Evolutionary conservation across 768 basidiomycete genomes (phyloP).

Genomic region (Phylloporus rhodoxanthus): DNA sequence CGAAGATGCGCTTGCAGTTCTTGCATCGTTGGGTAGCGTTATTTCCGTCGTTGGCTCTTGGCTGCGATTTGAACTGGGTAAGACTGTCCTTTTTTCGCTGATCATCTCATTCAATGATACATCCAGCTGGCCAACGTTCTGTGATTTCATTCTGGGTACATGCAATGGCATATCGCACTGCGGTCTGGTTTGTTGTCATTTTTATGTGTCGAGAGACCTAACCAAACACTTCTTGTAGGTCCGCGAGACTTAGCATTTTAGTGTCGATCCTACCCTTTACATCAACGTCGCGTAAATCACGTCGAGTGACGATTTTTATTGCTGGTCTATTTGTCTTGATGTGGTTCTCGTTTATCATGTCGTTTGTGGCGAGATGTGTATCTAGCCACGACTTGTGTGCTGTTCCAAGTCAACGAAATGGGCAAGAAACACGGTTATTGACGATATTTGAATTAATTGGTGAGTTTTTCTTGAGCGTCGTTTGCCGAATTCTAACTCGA

Average conservation of each 20-base stretch:
- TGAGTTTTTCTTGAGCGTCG: neutral
- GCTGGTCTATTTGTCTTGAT: constrained; percentile 8
- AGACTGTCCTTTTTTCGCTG: neutral
- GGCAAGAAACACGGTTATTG: neutral
- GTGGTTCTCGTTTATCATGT: constrained; percentile 7
- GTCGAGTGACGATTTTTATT: constrained; percentile 2
- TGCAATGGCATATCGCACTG: constrained; percentile 3
- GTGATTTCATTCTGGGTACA: constrained; percentile 8
- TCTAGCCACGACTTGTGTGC: neutral
- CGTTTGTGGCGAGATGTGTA: constrained; percentile 1
- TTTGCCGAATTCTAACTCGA: neutral
- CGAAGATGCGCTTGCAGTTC: constrained; percentile 15
- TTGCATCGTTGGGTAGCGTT: constrained; percentile 2
- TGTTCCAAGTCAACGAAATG: neutral
- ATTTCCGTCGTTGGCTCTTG: constrained; percentile 7
- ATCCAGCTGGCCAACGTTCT: constrained; percentile 4
- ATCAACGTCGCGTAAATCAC: constrained; percentile 5
- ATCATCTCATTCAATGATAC: neutral
- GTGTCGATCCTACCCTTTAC: constrained; percentile 10
- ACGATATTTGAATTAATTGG: constrained; percentile 15
- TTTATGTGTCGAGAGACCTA: neutral
- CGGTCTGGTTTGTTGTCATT: constrained; percentile 12
- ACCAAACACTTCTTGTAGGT: constrained; percentile 6
- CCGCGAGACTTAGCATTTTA: constrained; percentile 11
- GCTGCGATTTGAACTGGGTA: constrained; percentile 6